These are phyloP conservation scores for Turritis glabra DNA, from an alignment of 345 rosid genomes.

Conservation along the genomic window DNA sequence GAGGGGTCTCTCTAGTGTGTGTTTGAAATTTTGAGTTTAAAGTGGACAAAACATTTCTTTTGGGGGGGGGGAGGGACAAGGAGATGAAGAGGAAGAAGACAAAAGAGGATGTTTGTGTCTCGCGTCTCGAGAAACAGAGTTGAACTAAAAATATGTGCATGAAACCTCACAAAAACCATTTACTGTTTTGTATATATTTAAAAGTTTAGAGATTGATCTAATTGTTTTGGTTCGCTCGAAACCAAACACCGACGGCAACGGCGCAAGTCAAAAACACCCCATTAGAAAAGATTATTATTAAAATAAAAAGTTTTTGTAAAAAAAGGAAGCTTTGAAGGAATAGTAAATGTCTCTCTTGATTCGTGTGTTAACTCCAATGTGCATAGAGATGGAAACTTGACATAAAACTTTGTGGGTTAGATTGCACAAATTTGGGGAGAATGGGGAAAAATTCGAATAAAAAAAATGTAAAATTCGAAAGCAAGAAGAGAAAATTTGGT, in stretches of 20 bases:
- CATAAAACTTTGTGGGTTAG: slow-evolving; percentile 30
- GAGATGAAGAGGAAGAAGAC: slow-evolving; percentile 37
- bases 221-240: slow-evolving; percentile 34
- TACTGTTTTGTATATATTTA: slow-evolving; percentile 9
- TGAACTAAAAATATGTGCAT: slow-evolving; percentile 15
- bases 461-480: neutral
- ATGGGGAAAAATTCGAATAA: neutral
- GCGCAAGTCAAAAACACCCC: slow-evolving; percentile 12
- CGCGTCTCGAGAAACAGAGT: slow-evolving; percentile 32
- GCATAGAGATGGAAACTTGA: slow-evolving; percentile 28
- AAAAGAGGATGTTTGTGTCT: slow-evolving; percentile 34
- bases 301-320: too few relatives aligned
- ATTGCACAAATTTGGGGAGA: slow-evolving; percentile 32
- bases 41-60: slow-evolving; percentile 34
- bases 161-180: slow-evolving; percentile 33
- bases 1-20: neutral
- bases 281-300: neutral
- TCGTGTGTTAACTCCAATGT: slow-evolving; percentile 22
- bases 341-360: slow-evolving; percentile 23
- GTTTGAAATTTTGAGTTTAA: slow-evolving; percentile 13
- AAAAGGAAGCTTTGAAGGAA: slow-evolving; percentile 7
- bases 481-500: slow-evolving; percentile 35
- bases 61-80: neutral
- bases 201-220: slow-evolving; percentile 4
- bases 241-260: slow-evolving; percentile 41